These are phyloP conservation scores for Eimeria sp. DNA, from an alignment of 169 alveolate genomes.

Conservation along the genomic window DNA sequence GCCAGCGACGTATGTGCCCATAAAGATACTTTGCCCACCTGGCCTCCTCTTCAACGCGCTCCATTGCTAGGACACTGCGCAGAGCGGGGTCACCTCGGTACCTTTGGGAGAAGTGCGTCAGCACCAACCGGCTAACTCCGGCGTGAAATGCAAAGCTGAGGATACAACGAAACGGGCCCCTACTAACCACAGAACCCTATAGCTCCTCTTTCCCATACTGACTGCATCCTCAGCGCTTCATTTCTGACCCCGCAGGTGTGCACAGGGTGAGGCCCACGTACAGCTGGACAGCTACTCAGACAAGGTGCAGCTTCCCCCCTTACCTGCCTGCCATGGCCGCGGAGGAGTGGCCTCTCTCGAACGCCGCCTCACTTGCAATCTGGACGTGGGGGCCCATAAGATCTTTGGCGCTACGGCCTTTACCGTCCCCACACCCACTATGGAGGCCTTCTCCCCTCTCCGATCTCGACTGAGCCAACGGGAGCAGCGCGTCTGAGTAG, in stretches of 20 bases:
- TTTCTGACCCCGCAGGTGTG: background rate
- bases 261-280: background rate
- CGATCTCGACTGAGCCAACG: constrained; percentile 7
- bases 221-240: background rate
- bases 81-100: constrained; percentile 87
- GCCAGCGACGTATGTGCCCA: no score
- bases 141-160: constrained; percentile 84
- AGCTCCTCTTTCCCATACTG: background rate
- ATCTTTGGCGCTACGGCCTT: constrained; percentile 19
- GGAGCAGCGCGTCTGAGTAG: constrained; percentile 6
- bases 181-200: background rate
- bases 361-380: constrained; percentile 80
- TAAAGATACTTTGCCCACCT: constrained; percentile 1
- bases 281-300: background rate
- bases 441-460: background rate
- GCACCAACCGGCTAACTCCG: constrained; percentile 85
- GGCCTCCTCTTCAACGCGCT: constrained; percentile 86
- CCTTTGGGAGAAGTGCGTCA: constrained; percentile 89
- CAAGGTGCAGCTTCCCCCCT: background rate
- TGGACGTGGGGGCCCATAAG: constrained; percentile 62
- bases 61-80: constrained; percentile 82
- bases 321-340: constrained; percentile 88
- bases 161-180: background rate
- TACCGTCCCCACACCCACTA: background rate
- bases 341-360: constrained; percentile 89